These are phyloP conservation scores for Epichloe amarillans DNA, from an alignment of 2,329 filamentous ascomycete genomes.

Conservation along the genomic window DNA sequence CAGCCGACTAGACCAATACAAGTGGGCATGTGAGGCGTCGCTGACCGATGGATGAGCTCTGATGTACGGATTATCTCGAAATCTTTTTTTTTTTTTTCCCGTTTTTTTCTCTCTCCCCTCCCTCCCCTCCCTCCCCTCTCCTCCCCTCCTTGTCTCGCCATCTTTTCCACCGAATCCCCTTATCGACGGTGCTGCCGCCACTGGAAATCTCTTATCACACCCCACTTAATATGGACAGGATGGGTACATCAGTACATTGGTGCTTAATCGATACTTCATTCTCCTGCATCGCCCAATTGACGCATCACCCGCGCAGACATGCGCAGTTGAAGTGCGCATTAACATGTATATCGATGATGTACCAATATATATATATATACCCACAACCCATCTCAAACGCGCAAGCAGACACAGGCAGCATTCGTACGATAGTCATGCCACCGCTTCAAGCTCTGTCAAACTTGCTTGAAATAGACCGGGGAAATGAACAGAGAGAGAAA, in stretches of 20 bases:
- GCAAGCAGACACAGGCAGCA: no score
- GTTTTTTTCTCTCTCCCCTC: no score
- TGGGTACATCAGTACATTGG: not conserved
- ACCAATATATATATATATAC: no score
- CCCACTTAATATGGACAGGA: not conserved
- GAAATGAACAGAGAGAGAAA: not conserved
- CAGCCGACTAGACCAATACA: not conserved
- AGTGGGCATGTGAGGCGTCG: not conserved
- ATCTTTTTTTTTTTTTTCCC: not conserved
- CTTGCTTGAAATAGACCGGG: not conserved
- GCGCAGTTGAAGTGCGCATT: no score
- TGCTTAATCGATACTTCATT: no score
- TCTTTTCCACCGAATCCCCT: not conserved
- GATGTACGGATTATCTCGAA: no score
- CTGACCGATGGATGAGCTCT: not conserved
- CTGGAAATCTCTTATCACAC: constrained; percentile 2
- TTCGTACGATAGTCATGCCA: no score
- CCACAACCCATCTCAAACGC: no score
- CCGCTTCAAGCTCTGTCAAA: not conserved
- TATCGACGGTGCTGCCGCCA: constrained; percentile 1
- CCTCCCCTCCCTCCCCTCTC: not conserved
- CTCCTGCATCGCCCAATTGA: no score
- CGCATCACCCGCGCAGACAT: no score
- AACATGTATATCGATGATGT: no score
- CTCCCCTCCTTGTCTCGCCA: not conserved